Percentiles rank a stretch among this genome's conserved stretches.
These are phyloP conservation scores for Colletotrichum lentis DNA, from an alignment of 2,329 filamentous ascomycete genomes.

Conservation along the genomic window DNA sequence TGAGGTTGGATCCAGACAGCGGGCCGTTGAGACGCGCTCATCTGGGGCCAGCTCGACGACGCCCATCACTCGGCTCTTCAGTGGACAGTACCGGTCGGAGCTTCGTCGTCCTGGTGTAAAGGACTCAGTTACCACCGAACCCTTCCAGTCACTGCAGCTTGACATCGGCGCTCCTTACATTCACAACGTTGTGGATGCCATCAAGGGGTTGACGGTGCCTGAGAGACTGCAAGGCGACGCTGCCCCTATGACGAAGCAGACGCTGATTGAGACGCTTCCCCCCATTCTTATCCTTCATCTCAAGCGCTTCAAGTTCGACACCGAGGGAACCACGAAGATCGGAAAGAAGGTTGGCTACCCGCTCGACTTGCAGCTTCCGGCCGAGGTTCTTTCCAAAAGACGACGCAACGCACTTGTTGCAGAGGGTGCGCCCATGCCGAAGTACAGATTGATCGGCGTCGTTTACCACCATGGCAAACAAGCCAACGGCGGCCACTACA, in stretches of 20 bases:
- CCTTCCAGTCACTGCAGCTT: slow-evolving; percentile 92
- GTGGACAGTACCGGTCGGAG: slow-evolving; percentile 88
- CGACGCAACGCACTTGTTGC: slow-evolving; percentile 72
- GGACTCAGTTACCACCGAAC: slow-evolving; percentile 89
- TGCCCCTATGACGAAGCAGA: slow-evolving; percentile 82
- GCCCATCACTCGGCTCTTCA: slow-evolving; percentile 93
- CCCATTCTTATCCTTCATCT: slow-evolving; percentile 93
- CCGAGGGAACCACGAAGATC: slow-evolving; percentile 90
- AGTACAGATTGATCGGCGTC: slow-evolving; percentile 86
- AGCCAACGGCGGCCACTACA: slow-evolving; percentile 95
- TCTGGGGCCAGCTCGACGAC: slow-evolving; percentile 80
- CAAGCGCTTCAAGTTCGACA: slow-evolving; percentile 97
- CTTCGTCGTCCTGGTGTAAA: slow-evolving; percentile 86
- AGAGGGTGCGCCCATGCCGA: slow-evolving; percentile 74
- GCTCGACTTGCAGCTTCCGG: slow-evolving; percentile 90
- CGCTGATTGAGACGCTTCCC: slow-evolving; percentile 90
- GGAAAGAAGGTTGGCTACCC: slow-evolving; percentile 99
- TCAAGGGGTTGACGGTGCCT: slow-evolving; percentile 82
- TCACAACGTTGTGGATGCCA: slow-evolving; percentile 88
- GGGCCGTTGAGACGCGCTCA: slow-evolving; percentile 82
- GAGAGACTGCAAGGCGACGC: slow-evolving; percentile 86
- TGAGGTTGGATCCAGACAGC: slow-evolving; percentile 93
- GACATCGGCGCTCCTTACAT: slow-evolving; percentile 90
- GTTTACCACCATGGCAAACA: slow-evolving; percentile 99
- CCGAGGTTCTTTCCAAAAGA: slow-evolving; percentile 83